Evolutionary conservation across 306 rosid genomes (phyloP).

Genomic region (Fragaria nilgerrensis): DNA sequence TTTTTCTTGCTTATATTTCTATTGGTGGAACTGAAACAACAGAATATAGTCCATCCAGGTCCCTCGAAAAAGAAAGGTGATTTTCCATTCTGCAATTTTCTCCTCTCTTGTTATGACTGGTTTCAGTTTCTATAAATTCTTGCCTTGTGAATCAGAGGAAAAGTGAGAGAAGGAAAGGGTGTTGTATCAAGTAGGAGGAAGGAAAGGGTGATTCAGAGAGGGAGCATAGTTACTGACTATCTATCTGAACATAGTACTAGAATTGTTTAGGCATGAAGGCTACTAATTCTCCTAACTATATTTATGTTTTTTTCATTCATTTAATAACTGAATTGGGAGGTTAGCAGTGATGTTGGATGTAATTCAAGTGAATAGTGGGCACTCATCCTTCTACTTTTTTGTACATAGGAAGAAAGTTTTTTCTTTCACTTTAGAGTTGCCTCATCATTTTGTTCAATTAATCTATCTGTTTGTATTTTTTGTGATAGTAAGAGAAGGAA

Average conservation of each 20-base stretch:
- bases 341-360: neutral
- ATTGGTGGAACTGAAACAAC: constrained; percentile 42
- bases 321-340: neutral
- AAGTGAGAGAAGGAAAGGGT: neutral
- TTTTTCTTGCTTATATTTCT: neutral
- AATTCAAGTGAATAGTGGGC: neutral
- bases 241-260: neutral
- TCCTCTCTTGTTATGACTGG: neutral
- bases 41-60: constrained; percentile 65
- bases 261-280: neutral
- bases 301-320: neutral
- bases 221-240: neutral
- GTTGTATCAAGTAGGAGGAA: neutral
- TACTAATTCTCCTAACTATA: neutral
- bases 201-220: neutral
- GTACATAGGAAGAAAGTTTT: neutral
- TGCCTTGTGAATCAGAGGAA: neutral
- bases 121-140: neutral
- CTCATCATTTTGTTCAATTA: constrained; percentile 8
- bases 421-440: constrained; percentile 10
- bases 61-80: constrained; percentile 64
- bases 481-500: constrained; percentile 60
- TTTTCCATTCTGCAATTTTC: constrained; percentile 9
- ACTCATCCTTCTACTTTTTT: neutral
- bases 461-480: constrained; percentile 19